Evolutionary conservation across 208 protist genomes (phyloP).

Genomic region (Wallacemonas collosoma): DNA sequence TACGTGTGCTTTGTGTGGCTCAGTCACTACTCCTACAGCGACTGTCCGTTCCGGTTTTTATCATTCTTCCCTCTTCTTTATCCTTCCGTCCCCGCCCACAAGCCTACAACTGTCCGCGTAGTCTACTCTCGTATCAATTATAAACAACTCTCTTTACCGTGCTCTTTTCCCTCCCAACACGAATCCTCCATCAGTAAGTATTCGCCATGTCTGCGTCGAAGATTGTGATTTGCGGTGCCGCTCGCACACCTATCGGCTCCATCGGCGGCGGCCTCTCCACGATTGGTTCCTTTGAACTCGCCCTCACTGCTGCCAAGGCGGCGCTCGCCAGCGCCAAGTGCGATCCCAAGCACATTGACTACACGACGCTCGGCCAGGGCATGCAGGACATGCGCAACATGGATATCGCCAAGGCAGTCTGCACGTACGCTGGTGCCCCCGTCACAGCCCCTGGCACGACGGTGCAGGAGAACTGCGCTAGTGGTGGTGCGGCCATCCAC

Average conservation of each 20-base stretch:
- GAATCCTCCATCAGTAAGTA: constrained; percentile 7
- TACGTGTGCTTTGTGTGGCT: no score
- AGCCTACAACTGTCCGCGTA: neutral
- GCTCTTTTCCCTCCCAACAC: neutral
- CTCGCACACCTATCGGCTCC: constrained; percentile 50
- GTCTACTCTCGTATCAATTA: neutral
- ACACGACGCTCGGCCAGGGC: constrained; percentile 46
- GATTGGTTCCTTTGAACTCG: constrained; percentile 32
- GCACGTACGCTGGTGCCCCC: constrained; percentile 39
- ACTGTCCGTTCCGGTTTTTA: neutral
- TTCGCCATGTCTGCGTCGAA: constrained; percentile 28
- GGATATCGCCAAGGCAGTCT: constrained; percentile 57
- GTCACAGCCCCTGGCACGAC: constrained; percentile 54
- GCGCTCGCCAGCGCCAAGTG: constrained; percentile 44
- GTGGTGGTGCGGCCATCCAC: constrained; percentile 62
- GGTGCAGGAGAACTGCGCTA: constrained; percentile 69
- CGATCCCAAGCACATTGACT: constrained; percentile 52
- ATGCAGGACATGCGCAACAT: constrained; percentile 60
- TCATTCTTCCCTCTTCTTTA: neutral
- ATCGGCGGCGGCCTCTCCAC: constrained; percentile 47
- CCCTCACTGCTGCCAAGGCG: constrained; percentile 32
- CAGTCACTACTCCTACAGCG: no score
- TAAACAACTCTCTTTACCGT: neutral
- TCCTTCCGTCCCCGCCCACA: neutral
- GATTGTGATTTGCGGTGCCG: constrained; percentile 54